Evolutionary conservation across 2,329 filamentous ascomycete species (phyloP), one percentile per base, ranked within the genome.

Genomic region (Fusarium lateritium): DNA sequence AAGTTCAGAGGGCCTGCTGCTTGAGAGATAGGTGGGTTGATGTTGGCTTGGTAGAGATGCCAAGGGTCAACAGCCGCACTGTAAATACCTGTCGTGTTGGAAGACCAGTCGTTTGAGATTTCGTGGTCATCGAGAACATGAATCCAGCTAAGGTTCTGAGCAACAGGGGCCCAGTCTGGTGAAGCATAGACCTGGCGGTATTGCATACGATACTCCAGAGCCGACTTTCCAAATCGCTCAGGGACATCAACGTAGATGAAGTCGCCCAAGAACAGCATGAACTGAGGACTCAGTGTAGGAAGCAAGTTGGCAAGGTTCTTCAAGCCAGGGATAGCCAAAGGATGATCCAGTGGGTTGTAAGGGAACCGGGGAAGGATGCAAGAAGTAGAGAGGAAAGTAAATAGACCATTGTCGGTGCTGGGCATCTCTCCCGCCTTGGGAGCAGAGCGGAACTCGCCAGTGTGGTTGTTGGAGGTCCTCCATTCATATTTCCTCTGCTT

Each of bases 81-180:
- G 76, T 95, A 98, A 0, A 97, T 87, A 7, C 93, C 92, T 0
- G 93, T 94, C 15, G 88, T 91, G 76, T 95, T 96, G 19, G 87
- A 85, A 62, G 91, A 89, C 94, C 94, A 98, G 80, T 98, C 96
- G 73, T 99, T 98, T 7, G 88, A 88, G 65, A 99, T 98, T 77
- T 99, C 96, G 75, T 99, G 96, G 77, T 99, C 96, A 76, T 99
- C 96, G 8, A 98, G 87, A 3, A 97, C 94, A 76, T 99, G 96
- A 44, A 98, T 93, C 96, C 96, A 99, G 73, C 94, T 97, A n/a
- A 98, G 83, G 56, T 94, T 90, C 71, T 91, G 85, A 1, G 89
- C 89, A 13, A 92, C 89, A 1, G 89, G 83, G 2, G 88, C 84
- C 96, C 96, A 99, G 69, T 97, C 95, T 0, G 95, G 95, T 4